Base-by-base conservation (phyloP, 139 green algal species). In the Chlamydomonas sphaeroides region DNA sequence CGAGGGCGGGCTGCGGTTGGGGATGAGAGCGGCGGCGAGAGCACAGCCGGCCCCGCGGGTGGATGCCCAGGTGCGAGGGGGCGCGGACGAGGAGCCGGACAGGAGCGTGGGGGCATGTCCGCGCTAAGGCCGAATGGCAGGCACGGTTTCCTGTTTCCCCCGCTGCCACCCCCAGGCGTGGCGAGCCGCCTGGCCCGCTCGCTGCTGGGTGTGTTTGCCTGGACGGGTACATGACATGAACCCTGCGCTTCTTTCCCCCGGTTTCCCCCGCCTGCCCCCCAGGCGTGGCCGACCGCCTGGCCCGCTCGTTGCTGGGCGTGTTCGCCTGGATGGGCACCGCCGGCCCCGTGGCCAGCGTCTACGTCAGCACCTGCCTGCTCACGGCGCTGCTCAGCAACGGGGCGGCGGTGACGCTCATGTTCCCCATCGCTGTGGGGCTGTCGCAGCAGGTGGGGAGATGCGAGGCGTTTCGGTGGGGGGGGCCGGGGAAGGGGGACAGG, bases 371-470 rank as follows among this genome's bases (percentile, higher is more conserved):
- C 30, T 45, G 17, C 17, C 30, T 84, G 36, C 72, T 87, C 26
- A 76, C 82, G 36, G 77, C 68, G 41, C 63, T 87, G 78, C 71
- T 87, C 1, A 59, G 35, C 48, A 87, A 87, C 73, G 76, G 76
- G 0, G 82, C 82, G 21, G 48, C 82, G 38, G 75, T 81, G 33
- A 81, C 82, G 20, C 72, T 87, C 51, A 83, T 87, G 73, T 87
- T 65, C 51, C 82, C 82, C n/a, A 79, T 87, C 28, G 72, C 73
- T 4, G 21, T 53, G 42, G 36, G 41, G 25, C 45, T 84, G 38
- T 65, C 78, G 1, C 21, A 35, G 38, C 36, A 71, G 65, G 65
- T 51, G 36, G 10, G 62, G 33, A 65, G 59, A 6, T 18, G 59
- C 8, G 32, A 42, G 32, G 62, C 11, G 26, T 6, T 30, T 65